Conservation (phyloP, 2,329 filamentous ascomycete species). For the Aureobasidium sp. region DNA sequence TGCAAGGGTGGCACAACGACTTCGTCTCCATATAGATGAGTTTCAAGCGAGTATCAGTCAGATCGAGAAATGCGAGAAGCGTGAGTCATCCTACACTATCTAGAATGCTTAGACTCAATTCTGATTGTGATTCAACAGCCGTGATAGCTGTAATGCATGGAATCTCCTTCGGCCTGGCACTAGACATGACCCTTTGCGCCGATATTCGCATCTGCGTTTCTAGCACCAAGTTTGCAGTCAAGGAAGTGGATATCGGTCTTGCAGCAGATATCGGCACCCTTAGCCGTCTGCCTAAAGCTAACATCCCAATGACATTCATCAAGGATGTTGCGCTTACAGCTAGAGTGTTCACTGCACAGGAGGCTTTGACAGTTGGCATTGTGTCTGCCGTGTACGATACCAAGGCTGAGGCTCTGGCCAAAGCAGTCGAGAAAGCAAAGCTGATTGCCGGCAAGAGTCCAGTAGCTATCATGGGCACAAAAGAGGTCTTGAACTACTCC, state of each 20-base stretch:
- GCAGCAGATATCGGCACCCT: constrained; percentile 75
- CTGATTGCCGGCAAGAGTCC: constrained; percentile 75
- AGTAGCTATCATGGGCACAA: constrained; percentile 79
- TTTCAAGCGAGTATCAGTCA: constrained; percentile 74
- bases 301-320: constrained; percentile 66
- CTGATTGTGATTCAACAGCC: constrained; percentile 39
- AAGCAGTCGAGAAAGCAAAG: constrained; percentile 56
- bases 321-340: constrained; percentile 72
- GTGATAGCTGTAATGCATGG: constrained; percentile 79
- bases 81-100: not conserved
- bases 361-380: constrained; percentile 64
- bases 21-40: constrained; percentile 64
- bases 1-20: constrained; percentile 27
- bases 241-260: constrained; percentile 76
- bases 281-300: constrained; percentile 64
- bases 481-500: constrained; percentile 76
- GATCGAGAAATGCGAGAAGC: constrained; percentile 84
- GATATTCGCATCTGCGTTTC: constrained; percentile 61
- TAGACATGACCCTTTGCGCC: constrained; percentile 60
- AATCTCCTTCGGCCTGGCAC: constrained; percentile 67
- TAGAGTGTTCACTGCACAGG: constrained; percentile 59
- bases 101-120: not conserved
- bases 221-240: constrained; percentile 58
- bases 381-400: constrained; percentile 58
- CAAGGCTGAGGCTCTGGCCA: constrained; percentile 55